Base-by-base conservation (phyloP, 148 eudicot species). In the Nepenthes gracilis region DNA sequence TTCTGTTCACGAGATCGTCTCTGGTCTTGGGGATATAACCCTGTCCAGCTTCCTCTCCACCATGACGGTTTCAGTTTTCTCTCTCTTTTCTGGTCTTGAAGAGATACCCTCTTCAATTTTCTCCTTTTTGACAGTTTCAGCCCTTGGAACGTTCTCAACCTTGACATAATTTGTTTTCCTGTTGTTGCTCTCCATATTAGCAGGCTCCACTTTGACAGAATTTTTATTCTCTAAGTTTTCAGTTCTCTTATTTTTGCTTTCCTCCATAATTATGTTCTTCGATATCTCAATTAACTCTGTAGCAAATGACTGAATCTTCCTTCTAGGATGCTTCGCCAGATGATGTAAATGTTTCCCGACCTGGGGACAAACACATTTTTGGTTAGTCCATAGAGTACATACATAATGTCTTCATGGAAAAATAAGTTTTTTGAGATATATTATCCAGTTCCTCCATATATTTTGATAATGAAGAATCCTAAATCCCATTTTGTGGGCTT, bases 271-370 rank as follows among this genome's bases (percentile, higher is more conserved):
- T 55, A 87, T 76, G 45, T 61, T 72, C 68, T 81, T 87, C 95
- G 90, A 87, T 53, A 74, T 75, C 73, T 74, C 81, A 58, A 87
- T 78, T 64, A 81, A 69, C 33, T 80, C 75, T 52, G 73, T 62
- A 45, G 90, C 90, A 65, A 70, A 65, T 45, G 67, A 58, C 72
- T 81, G 82, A 61, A 87, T 81, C 68, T 76, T 81, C 65, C 66
- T 73, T 65, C 83, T 76, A 32, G 80, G 80, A 65, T 87, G 90
- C 70, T 87, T 87, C n/a, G 95, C 75, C 60, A 87, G 81, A 61
- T 72, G 74, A 53, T 81, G 75, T 47, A 87, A 67, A 55, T 74
- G 75, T 71, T 81, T 87, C 40, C 95, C 95, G 35, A 87, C 85
- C 95, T 87, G 84, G 23, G 66, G 47, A 68, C 1, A 40, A 8